phyloP scores from a whole-genome alignment of 140 eudicot species.

The Cichorium intybus region DNA sequence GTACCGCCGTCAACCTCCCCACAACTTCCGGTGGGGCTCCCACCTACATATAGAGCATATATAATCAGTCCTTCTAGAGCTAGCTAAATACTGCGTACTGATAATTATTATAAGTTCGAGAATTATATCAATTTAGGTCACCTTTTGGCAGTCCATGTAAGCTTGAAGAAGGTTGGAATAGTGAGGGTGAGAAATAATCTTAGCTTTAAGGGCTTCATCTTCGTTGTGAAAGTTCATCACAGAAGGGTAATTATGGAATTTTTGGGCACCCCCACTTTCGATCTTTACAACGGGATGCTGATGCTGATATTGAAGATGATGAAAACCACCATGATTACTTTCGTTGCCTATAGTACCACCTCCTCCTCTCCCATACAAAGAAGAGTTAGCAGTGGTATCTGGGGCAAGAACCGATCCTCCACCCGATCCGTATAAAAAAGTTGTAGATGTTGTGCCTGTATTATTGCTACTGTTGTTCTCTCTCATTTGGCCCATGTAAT shows the following conservation, averaged over 20 bases:
- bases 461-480: conserved; percentile 31
- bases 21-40: conserved; percentile 95
- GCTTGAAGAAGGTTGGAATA: conserved; percentile 92
- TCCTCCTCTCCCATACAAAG: neutral
- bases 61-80: neutral
- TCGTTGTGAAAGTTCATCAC: conserved; percentile 30
- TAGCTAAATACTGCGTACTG: neutral
- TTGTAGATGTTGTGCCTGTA: conserved; percentile 7
- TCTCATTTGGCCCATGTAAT: conserved; percentile 54
- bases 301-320: conserved; percentile 27
- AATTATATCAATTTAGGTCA: conserved; percentile 13
- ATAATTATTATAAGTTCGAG: neutral
- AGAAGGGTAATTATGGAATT: conserved; percentile 27
- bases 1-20: conserved; percentile 63
- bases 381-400: conserved; percentile 8
- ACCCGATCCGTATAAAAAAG: conserved; percentile 53
- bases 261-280: conserved; percentile 30
- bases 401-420: conserved; percentile 38
- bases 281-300: conserved; percentile 38
- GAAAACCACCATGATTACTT: neutral
- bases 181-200: conserved; percentile 92
- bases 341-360: neutral
- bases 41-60: conserved; percentile 41
- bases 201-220: conserved; percentile 75
- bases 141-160: conserved; percentile 96